Evolutionary conservation across 495 filamentous ascomycete species (phyloP).

Genomic region (Neohortaea acidophila): DNA sequence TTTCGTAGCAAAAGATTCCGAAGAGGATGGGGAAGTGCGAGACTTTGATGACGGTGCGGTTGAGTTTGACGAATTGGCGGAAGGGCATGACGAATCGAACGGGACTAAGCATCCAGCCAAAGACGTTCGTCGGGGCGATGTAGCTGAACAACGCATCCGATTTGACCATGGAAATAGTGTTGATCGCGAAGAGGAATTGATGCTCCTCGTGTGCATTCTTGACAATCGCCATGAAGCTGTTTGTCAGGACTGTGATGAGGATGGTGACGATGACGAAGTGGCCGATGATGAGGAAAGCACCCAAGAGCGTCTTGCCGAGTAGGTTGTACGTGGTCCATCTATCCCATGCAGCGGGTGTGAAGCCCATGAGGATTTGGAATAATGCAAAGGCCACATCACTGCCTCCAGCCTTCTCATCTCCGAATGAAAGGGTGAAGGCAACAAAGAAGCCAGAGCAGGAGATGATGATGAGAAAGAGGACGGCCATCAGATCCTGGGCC

Average conservation of each 20-base stretch:
- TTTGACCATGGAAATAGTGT: constrained; percentile 92
- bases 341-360: constrained; percentile 58
- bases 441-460: constrained; percentile 88
- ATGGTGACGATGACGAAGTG: constrained; percentile 93
- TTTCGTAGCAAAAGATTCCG: constrained; percentile 76
- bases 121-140: constrained; percentile 70
- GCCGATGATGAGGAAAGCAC: constrained; percentile 76
- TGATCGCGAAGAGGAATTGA: constrained; percentile 86
- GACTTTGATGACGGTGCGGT: constrained; percentile 72
- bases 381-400: constrained; percentile 61
- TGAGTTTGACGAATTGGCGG: constrained; percentile 60
- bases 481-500: constrained; percentile 71
- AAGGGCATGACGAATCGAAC: constrained; percentile 65
- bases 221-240: constrained; percentile 85
- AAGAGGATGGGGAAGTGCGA: constrained; percentile 80
- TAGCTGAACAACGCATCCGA: constrained; percentile 88
- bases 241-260: constrained; percentile 79
- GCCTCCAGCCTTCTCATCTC: constrained; percentile 45
- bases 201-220: constrained; percentile 86
- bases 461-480: constrained; percentile 68
- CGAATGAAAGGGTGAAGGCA: constrained; percentile 72
- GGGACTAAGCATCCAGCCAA: constrained; percentile 75
- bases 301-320: constrained; percentile 58
- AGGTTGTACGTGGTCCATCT: constrained; percentile 64
- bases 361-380: constrained; percentile 91